phyloP scores from a whole-genome alignment of 768 basidiomycete species.

The Rossbeevera mucosa region DNA sequence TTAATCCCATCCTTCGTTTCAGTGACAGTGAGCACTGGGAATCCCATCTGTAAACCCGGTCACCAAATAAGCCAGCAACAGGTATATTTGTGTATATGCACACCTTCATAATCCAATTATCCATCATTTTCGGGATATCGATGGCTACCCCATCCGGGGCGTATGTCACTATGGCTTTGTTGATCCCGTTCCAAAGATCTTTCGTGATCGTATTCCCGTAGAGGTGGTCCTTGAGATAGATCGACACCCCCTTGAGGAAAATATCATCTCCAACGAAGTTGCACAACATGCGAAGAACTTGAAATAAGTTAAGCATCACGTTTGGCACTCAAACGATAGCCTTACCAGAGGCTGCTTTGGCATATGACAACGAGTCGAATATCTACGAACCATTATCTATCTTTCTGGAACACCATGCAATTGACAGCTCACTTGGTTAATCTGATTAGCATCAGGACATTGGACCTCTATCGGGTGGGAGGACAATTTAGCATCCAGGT shows the following conservation, averaged over 20 bases:
- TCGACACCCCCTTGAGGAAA: slow-evolving; percentile 84
- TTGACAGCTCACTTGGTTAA: slow-evolving; percentile 54
- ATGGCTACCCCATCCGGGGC: slow-evolving; percentile 27
- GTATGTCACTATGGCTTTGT: slow-evolving; percentile 67
- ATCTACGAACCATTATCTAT: slow-evolving; percentile 46
- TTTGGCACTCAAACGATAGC: background rate
- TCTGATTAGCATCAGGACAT: slow-evolving; percentile 80
- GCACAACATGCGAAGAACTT: slow-evolving; percentile 91
- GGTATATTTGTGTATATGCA: background rate
- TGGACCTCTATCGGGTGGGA: slow-evolving; percentile 93
- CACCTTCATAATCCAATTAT: slow-evolving; percentile 88
- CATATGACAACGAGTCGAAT: slow-evolving; percentile 84
- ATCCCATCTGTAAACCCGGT: slow-evolving; percentile 53
- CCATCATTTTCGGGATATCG: slow-evolving; percentile 78
- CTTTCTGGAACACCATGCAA: background rate
- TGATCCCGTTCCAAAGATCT: slow-evolving; percentile 86
- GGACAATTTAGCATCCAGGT: slow-evolving; percentile 78
- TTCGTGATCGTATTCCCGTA: slow-evolving; percentile 82
- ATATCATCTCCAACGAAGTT: slow-evolving; percentile 83
- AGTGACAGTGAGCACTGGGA: slow-evolving; percentile 83
- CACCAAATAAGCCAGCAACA: background rate
- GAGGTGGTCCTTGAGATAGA: slow-evolving; percentile 85
- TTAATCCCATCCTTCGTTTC: slow-evolving; percentile 69
- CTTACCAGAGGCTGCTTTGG: slow-evolving; percentile 74
- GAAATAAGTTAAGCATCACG: background rate